Evolutionary conservation across 2,329 filamentous ascomycete species (phyloP), one percentile per base, ranked within the genome.

Genomic region (Ceratocystiopsis minuta): DNA sequence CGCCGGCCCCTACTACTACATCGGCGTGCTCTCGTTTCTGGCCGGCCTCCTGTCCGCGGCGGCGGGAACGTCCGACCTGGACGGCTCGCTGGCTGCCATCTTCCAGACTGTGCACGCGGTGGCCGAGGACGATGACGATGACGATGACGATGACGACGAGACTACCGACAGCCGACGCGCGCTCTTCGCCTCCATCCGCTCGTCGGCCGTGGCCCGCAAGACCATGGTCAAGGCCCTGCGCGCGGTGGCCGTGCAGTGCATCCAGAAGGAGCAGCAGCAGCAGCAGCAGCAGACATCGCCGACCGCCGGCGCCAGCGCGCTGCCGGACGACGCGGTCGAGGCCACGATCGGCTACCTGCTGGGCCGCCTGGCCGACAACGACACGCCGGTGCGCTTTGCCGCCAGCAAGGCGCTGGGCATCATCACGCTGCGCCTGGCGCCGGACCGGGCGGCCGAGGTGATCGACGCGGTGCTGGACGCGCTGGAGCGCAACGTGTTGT

Each of bases 341-440:
- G 78, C 78, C 28, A 73, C 81, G 5, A 85, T 98, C 50, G 81
- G 86, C 42, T 77, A 82, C 52, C 67, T 95, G 3, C 68, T 98
- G 3, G 78, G 84, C 45, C 70, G 72, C 13, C 64, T 96, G 1
- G 76, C 76, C 2, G 90, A 98, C 56, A 82, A 83, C 46, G 87
- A 96, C 53, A 95, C 87, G 0, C 85, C 86, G 0, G 87, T 98
- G 13, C 71, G 90, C 34, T 74, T 94, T 51, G 81, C 88, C 31
- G 84, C 88, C 16, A 94, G 86, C 57, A 98, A 98, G 60, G 82
- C 86, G 4, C 70, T 96, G 37, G 93, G 86, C 57, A 71, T 93
- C 41, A 76, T 96, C 49, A 80, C 87, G 0, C 64, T 92, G 40
- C 87, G 81, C 49, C 62, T 98, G 9, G 75, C 86, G 37, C 60